These are phyloP conservation scores for Metschnikowia vanudenii DNA, from an alignment of 805 yeast species.

Conservation along the genomic window DNA sequence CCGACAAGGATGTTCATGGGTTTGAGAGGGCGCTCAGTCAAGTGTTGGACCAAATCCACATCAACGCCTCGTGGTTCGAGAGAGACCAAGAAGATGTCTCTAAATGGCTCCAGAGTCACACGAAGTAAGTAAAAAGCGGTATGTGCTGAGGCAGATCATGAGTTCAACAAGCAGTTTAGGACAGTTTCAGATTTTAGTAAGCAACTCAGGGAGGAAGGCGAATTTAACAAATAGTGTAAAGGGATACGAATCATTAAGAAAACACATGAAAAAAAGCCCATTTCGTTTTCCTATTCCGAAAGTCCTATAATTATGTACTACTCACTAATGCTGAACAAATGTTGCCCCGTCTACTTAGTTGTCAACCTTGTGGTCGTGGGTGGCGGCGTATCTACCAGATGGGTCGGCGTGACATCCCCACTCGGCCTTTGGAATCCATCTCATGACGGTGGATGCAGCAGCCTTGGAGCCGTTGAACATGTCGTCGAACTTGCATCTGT, in stretches of 20 bases:
- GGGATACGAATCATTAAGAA: no score
- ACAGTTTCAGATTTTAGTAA: no score
- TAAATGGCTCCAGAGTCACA: conserved; percentile 38
- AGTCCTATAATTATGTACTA: conserved; percentile 1
- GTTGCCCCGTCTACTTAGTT: conserved; percentile 6
- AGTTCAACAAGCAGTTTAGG: no score
- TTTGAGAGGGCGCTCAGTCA: conserved; percentile 55
- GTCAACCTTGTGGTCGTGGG: conserved; percentile 63
- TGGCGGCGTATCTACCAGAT: conserved; percentile 92
- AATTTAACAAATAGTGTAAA: no score
- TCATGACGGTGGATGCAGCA: conserved; percentile 95
- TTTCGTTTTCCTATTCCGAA: not conserved
- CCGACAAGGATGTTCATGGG: conserved; percentile 47
- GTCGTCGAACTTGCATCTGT: conserved; percentile 94
- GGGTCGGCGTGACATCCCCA: conserved; percentile 99
- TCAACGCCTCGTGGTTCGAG: conserved; percentile 50
- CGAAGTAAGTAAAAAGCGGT: not conserved
- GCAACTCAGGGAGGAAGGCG: no score
- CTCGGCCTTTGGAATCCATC: conserved; percentile 99
- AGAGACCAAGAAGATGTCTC: conserved; percentile 44
- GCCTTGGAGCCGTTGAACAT: conserved; percentile 79
- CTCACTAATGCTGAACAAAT: not conserved
- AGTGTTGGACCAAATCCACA: conserved; percentile 52
- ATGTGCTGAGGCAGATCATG: not conserved
- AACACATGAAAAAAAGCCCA: not conserved